phyloP scores from a whole-genome alignment of 225 moss, liverwort and hornwort species.

The Lunularia cruciata region DNA sequence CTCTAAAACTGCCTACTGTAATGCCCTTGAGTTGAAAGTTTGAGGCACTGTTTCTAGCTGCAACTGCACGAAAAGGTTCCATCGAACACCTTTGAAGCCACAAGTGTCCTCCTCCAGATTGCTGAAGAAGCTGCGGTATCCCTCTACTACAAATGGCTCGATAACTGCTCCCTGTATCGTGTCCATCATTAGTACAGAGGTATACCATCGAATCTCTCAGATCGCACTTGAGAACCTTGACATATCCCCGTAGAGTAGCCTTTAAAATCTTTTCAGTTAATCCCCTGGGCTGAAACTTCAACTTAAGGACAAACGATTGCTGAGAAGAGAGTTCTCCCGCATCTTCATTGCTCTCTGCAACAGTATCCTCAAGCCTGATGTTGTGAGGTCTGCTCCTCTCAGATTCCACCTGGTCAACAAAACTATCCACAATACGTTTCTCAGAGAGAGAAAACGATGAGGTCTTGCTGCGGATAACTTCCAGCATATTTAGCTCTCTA shows the following conservation, averaged over 20 bases:
- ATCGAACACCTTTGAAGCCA: constrained; percentile 29
- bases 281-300: background rate
- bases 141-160: constrained; percentile 13
- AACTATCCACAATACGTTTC: background rate
- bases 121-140: constrained; percentile 16
- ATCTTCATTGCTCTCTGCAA: background rate
- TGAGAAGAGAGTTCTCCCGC: background rate
- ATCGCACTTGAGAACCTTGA: constrained; percentile 24
- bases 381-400: background rate
- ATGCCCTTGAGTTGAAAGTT: constrained; percentile 14
- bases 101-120: constrained; percentile 14
- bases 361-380: background rate
- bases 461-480: background rate
- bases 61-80: background rate
- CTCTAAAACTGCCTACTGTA: constrained; percentile 24
- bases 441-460: background rate
- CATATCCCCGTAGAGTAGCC: constrained; percentile 13
- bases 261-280: background rate
- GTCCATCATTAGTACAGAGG: constrained; percentile 21
- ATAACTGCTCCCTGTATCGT: constrained; percentile 20
- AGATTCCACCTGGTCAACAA: background rate
- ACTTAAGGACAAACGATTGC: background rate
- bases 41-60: background rate
- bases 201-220: constrained; percentile 25
- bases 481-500: constrained; percentile 25